phyloP scores from a whole-genome alignment of 257 asterid species.

The Mentha longifolia region DNA sequence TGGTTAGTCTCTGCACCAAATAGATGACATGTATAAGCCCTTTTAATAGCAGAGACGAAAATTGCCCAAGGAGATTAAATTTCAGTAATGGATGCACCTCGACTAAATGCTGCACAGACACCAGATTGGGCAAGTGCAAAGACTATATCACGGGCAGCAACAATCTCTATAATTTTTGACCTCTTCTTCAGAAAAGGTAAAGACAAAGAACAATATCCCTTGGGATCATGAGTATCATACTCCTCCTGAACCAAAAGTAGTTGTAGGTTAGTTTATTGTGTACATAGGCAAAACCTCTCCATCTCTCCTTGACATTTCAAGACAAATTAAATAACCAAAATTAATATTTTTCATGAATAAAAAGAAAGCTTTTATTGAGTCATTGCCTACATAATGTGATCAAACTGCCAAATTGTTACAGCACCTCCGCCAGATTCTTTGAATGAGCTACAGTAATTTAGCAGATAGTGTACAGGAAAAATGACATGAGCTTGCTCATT shows the following conservation, averaged over 20 bases:
- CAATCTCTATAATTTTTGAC: slow-evolving; percentile 93
- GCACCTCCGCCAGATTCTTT: not conserved
- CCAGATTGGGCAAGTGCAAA: slow-evolving; percentile 99
- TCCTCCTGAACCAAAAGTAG: slow-evolving; percentile 70
- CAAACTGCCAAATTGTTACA: not conserved
- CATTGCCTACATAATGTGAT: slow-evolving; percentile 2
- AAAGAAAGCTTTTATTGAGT: not conserved
- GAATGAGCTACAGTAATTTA: no score
- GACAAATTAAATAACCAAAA: not conserved
- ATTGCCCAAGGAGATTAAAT: not conserved
- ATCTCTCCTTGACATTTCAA: not conserved
- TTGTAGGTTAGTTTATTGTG: slow-evolving; percentile 27
- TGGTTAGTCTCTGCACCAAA: slow-evolving; percentile 79
- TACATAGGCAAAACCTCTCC: not conserved
- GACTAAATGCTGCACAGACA: slow-evolving; percentile 97
- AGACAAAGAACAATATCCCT: slow-evolving; percentile 67
- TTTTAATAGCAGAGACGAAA: slow-evolving; percentile 15
- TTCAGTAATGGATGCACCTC: slow-evolving; percentile 55
- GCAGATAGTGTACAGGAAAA: not conserved
- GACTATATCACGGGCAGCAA: slow-evolving; percentile 97
- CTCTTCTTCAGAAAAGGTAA: slow-evolving; percentile 92
- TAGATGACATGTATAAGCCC: slow-evolving; percentile 33
- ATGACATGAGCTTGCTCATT: not conserved
- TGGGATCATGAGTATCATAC: slow-evolving; percentile 97
- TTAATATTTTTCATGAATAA: not conserved